Conservation (phyloP, 2,329 filamentous ascomycete genomes). For the Cryphonectria naterciae region DNA sequence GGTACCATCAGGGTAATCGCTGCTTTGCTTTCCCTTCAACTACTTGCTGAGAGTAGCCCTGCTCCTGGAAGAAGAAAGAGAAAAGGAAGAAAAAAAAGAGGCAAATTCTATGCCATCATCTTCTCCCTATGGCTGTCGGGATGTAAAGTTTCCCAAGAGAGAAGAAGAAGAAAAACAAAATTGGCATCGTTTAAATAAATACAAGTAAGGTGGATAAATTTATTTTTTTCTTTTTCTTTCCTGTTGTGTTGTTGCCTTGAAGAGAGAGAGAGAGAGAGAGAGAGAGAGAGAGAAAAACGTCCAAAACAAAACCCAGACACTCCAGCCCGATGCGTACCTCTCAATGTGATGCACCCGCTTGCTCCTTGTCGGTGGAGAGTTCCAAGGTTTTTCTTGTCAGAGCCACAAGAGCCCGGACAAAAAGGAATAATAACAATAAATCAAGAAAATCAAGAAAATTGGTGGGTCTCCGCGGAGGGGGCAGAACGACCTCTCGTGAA, state of each 20-base stretch:
- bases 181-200: constrained; percentile 20
- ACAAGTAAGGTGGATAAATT: constrained; percentile 21
- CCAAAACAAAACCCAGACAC: constrained; percentile 16
- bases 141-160: no score
- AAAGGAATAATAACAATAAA: neutral
- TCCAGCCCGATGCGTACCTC: constrained; percentile 29
- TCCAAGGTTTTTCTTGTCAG: no score
- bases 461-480: neutral
- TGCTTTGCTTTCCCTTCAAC: neutral
- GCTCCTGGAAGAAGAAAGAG: neutral
- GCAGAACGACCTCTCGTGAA: neutral
- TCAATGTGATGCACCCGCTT: constrained; percentile 22
- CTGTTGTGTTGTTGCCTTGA: neutral
- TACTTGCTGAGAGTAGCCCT: neutral
- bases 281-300: neutral
- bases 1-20: neutral
- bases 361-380: neutral
- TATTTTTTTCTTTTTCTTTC: constrained; percentile 10
- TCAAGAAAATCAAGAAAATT: neutral
- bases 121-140: no score
- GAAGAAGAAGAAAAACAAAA: neutral
- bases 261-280: constrained; percentile 8
- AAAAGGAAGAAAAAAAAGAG: neutral
- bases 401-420: neutral
- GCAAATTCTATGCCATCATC: no score